A percentile compares a stretch with the other conserved stretches of the same genome.
Evolutionary conservation across 352 stramenopile genomes (phyloP).

Genomic region (Peronospora destructor): DNA sequence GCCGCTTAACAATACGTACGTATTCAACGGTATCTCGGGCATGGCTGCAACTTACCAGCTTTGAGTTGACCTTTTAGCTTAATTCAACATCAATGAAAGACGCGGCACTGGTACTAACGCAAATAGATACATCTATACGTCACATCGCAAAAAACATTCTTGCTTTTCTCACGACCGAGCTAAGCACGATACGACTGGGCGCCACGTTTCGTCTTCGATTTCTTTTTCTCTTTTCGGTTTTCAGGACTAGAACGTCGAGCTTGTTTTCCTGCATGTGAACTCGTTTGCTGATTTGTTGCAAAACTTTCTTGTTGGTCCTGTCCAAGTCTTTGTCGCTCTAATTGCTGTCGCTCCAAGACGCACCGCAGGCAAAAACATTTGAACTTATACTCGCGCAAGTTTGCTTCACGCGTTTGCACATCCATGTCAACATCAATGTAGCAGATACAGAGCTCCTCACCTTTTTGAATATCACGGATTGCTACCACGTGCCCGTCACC

Average conservation of each 20-base stretch:
- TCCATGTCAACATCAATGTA: conserved; percentile 89
- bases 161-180: conserved; percentile 5
- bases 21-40: conserved; percentile 96
- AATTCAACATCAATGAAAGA: conserved; percentile 10
- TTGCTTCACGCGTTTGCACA: conserved; percentile 54
- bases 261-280: not conserved
- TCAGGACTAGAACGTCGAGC: not conserved
- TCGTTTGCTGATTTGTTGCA: not conserved
- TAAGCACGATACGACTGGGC: conserved; percentile 3
- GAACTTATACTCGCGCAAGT: conserved; percentile 78
- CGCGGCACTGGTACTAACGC: conserved; percentile 12
- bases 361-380: conserved; percentile 67
- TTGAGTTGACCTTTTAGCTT: conserved; percentile 29
- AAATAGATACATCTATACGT: conserved; percentile 1
- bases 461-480: conserved; percentile 57
- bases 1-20: conserved; percentile 94
- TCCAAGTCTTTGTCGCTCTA: conserved; percentile 6
- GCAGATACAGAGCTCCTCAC: conserved; percentile 92
- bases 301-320: not conserved
- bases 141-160: conserved; percentile 10
- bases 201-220: conserved; percentile 13
- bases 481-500: conserved; percentile 62
- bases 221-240: conserved; percentile 8
- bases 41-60: conserved; percentile 63
- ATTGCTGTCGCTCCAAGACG: conserved; percentile 34